Conservation (phyloP, 2,329 filamentous ascomycete genomes). For the Rachicladosporium sp. region DNA sequence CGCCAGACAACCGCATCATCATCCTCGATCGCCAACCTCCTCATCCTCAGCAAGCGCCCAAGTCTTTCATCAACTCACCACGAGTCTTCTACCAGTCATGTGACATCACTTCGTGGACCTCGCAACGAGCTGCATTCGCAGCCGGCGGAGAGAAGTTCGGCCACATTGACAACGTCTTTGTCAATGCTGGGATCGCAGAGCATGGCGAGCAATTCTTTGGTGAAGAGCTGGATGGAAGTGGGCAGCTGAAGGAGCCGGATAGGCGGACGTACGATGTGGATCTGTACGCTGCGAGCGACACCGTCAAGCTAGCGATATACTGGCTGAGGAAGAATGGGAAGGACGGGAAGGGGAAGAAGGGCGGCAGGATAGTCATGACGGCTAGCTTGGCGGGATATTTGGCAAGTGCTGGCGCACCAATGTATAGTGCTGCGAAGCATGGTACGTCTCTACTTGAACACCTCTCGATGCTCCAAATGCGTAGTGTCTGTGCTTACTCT, state of each 20-base stretch:
- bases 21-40: slow-evolving; percentile 14
- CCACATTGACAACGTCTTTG: slow-evolving; percentile 35
- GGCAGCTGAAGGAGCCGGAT: slow-evolving; percentile 34
- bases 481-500: no score
- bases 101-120: slow-evolving; percentile 35
- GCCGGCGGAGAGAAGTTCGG: slow-evolving; percentile 30
- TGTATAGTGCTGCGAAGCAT: slow-evolving; percentile 40
- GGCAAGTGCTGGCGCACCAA: slow-evolving; percentile 34
- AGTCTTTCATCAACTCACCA: slow-evolving; percentile 10
- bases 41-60: slow-evolving; percentile 7
- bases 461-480: no score
- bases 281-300: slow-evolving; percentile 35
- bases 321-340: slow-evolving; percentile 27
- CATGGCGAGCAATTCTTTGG: slow-evolving; percentile 39
- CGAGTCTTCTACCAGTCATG: slow-evolving; percentile 24
- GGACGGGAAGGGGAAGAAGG: slow-evolving; percentile 24
- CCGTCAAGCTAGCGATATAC: slow-evolving; percentile 36
- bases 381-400: slow-evolving; percentile 39
- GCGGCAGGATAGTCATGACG: slow-evolving; percentile 36
- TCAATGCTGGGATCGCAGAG: slow-evolving; percentile 39
- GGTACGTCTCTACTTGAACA: slow-evolving; percentile 9
- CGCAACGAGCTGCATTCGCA: slow-evolving; percentile 35
- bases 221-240: slow-evolving; percentile 29
- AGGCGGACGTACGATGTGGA: slow-evolving; percentile 34
- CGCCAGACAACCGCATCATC: slow-evolving; percentile 18